These are phyloP conservation scores for Brassica nigra DNA, from an alignment of 345 rosid species.

Conservation along the genomic window DNA sequence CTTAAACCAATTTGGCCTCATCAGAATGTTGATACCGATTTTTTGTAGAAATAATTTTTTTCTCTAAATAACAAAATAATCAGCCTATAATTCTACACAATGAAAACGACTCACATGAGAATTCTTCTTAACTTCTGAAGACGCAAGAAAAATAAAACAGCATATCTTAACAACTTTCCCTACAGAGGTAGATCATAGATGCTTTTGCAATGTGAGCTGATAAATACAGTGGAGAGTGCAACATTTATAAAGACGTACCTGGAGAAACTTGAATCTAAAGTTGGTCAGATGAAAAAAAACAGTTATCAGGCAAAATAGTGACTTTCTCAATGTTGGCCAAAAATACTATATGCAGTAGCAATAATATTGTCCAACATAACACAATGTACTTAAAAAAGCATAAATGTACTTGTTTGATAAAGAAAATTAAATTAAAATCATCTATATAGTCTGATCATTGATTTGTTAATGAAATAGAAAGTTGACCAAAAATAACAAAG, in stretches of 20 bases:
- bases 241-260: neutral
- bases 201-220: neutral
- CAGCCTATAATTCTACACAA: neutral
- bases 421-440: no score
- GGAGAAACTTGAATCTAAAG: neutral
- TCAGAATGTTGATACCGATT: neutral
- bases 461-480: neutral
- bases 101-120: no score
- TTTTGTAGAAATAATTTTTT: neutral
- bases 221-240: neutral
- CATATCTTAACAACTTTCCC: neutral
- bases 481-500: neutral
- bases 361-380: neutral
- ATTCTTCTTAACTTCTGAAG: no score
- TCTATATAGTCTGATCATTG: neutral
- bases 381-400: no score
- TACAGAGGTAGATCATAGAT: slow-evolving; percentile 9
- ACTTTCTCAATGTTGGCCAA: no score
- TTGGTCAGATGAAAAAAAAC: slow-evolving; percentile 3
- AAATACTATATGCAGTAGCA: neutral
- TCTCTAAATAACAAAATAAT: neutral
- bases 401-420: no score
- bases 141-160: neutral
- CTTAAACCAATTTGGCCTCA: neutral
- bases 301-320: neutral